Conservation (phyloP, 139 green algal genomes). For the Coelastrella sp. region DNA sequence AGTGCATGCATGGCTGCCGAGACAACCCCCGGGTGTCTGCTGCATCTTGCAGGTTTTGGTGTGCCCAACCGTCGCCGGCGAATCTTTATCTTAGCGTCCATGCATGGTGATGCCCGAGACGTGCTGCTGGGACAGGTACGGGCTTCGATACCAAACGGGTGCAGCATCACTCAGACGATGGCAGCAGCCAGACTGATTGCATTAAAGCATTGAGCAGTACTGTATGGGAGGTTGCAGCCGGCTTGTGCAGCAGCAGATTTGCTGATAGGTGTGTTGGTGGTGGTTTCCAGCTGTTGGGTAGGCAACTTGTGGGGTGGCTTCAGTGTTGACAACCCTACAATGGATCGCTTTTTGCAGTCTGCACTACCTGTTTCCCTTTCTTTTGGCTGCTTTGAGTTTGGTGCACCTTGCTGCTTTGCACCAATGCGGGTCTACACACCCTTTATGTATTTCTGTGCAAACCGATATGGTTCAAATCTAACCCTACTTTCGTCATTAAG, state of each 20-base stretch:
- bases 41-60: slow-evolving; percentile 77
- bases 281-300: no score
- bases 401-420: slow-evolving; percentile 67
- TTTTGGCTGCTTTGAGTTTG: slow-evolving; percentile 69
- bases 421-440: slow-evolving; percentile 76
- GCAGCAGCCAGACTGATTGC: no score
- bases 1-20: no score
- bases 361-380: slow-evolving; percentile 73
- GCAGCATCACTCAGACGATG: no score
- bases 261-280: no score
- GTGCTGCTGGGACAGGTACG: slow-evolving; percentile 82
- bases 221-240: no score
- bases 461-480: slow-evolving; percentile 71
- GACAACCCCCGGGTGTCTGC: neutral
- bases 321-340: slow-evolving; percentile 71
- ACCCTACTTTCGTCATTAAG: no score
- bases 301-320: slow-evolving; percentile 77
- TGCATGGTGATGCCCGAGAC: slow-evolving; percentile 89
- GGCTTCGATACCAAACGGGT: no score
- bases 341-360: slow-evolving; percentile 78
- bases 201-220: no score
- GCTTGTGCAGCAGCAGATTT: no score
- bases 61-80: slow-evolving; percentile 84
- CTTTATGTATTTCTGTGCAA: slow-evolving; percentile 67
- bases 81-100: slow-evolving; percentile 88